Evolutionary conservation across 2,329 filamentous ascomycete species (phyloP).

Genomic region (Aspergillus awamori): DNA sequence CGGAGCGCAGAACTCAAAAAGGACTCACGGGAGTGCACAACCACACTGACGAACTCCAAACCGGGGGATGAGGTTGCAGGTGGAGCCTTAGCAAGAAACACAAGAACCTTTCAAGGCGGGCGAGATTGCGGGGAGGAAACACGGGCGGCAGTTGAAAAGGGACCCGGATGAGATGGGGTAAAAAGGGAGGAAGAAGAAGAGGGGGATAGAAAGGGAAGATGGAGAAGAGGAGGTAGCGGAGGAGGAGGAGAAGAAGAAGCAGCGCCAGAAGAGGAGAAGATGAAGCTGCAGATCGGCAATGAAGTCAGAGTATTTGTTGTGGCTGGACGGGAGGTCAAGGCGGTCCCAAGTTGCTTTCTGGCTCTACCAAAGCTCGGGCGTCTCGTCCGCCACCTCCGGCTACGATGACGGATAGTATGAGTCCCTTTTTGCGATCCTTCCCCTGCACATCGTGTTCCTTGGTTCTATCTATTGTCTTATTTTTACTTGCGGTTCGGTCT

Average conservation of each 20-base stretch:
- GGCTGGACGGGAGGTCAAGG: slow-evolving; percentile 14
- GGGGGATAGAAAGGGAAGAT: not conserved
- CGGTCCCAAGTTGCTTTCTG: not conserved
- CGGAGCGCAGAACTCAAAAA: slow-evolving; percentile 1
- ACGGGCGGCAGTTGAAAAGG: slow-evolving; percentile 10
- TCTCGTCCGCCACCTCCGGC: not conserved
- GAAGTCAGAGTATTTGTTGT: slow-evolving; percentile 16
- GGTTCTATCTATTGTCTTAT: not conserved
- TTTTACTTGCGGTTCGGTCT: not conserved
- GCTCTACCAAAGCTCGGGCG: too few relatives aligned
- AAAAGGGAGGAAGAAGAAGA: slow-evolving; percentile 9
- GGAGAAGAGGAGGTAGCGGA: slow-evolving; percentile 11
- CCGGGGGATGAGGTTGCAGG: slow-evolving; percentile 1
- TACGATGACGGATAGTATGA: not conserved
- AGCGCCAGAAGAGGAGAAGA: slow-evolving; percentile 15
- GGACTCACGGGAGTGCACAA: slow-evolving; percentile 10
- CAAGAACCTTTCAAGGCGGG: slow-evolving; percentile 11
- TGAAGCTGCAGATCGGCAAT: slow-evolving; percentile 14
- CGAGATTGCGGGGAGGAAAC: not conserved
- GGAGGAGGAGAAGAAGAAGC: slow-evolving; percentile 1
- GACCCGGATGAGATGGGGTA: slow-evolving; percentile 9
- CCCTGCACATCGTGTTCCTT: not conserved
- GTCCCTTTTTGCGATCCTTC: not conserved
- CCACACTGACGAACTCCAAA: slow-evolving; percentile 4
- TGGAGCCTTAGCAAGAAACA: slow-evolving; percentile 7